Evolutionary conservation across 306 rosid species (phyloP).

Genomic region (Herpetospermum pedunculosum): DNA sequence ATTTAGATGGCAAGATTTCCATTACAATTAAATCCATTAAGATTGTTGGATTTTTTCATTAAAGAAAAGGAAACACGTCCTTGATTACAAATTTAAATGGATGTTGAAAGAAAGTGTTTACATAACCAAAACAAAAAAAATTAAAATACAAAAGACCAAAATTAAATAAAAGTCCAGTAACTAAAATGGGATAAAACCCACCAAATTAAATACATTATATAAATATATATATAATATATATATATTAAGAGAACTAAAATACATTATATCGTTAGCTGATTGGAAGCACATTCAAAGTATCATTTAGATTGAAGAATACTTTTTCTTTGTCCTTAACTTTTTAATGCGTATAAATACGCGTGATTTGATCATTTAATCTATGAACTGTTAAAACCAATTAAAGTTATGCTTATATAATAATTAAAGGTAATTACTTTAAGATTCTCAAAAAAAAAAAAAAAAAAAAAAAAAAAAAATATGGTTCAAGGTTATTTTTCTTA

Average conservation of each 20-base stretch:
- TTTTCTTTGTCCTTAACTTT: background rate
- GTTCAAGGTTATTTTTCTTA: too few relatives aligned
- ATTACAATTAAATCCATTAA: too few relatives aligned
- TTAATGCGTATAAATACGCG: background rate
- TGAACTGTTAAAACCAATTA: background rate
- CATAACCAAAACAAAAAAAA: background rate
- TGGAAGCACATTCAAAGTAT: background rate
- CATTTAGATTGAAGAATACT: background rate
- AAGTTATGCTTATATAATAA: conserved; percentile 1
- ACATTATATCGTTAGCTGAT: background rate
- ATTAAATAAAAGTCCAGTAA: background rate
- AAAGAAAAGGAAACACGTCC: too few relatives aligned
- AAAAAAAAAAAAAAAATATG: background rate
- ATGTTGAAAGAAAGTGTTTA: background rate
- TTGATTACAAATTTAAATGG: too few relatives aligned
- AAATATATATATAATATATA: too few relatives aligned
- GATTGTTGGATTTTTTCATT: too few relatives aligned
- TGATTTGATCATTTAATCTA: background rate
- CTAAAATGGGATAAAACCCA: background rate
- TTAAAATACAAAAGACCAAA: background rate
- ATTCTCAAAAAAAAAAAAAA: background rate
- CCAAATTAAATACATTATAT: background rate
- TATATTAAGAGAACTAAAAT: too few relatives aligned
- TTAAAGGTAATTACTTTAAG: background rate
- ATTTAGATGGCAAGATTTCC: too few relatives aligned